Evolutionary conservation across 2,329 filamentous ascomycete genomes (phyloP), one percentile per base, ranked within the genome.

Genomic region (Exophiala phaeomuriformis): DNA sequence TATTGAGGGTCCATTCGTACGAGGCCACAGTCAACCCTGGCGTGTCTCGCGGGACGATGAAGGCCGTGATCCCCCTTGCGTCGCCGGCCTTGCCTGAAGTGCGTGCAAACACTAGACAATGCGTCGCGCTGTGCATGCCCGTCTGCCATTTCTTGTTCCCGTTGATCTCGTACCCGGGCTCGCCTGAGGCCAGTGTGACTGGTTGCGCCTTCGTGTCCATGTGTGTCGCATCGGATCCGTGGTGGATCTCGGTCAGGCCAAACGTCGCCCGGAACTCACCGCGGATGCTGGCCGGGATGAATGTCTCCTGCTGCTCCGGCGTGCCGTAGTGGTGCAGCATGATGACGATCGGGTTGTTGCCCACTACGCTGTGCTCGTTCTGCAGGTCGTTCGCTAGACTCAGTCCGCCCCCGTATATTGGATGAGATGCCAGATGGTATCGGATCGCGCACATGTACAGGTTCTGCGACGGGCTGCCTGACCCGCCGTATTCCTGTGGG

Each of bases 101-200:
- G 5, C 81, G 71, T 10, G 81, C 81, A 61, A 84, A 84, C 37
- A 83, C 69, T 31, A 83, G 75, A 63, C 79, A 79, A 66, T 84
- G 80, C 2, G 80, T 83, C 19, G 79, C 80, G 53, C 70, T 69
- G 62, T 84, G 80, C 67, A 81, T 80, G 2, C 80, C 80, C 1
- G 79, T 83, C 71, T 84, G 81, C 81, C 81, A 85, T 67, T 79
- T 81, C 69, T 85, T 84, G 45, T 69, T 71, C 2, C 81, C 81
- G 44, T 77, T 77, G 61, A 84, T 75, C 60, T 77, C 45, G 69
- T 74, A 82, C 4, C 75, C 75, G 1, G 70, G 64, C 3, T 69
- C 68, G 0, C 75, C 76, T 45, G 60, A 56, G 10, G 61, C 55
- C n/a, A 65, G 51, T 8, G 62, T 72, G 60, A 74, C 71, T 28